Percentiles rank a stretch among this genome's conserved stretches.
These are phyloP conservation scores for Besnoitia besnoiti DNA, from an alignment of 169 alveolate species.

Conservation along the genomic window DNA sequence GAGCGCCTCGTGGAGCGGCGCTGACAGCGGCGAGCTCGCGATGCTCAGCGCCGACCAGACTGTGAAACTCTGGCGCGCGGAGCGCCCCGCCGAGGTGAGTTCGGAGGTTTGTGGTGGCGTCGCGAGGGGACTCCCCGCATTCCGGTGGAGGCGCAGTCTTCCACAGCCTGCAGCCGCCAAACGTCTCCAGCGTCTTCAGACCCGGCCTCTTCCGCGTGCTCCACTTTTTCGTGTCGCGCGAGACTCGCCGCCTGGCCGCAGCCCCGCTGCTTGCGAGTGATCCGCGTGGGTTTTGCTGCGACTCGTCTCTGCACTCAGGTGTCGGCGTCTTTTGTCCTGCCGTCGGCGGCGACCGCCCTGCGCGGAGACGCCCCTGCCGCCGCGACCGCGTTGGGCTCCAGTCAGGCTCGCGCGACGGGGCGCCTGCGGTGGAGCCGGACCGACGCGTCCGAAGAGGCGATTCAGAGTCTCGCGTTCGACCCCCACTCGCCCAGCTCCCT, in stretches of 20 bases:
- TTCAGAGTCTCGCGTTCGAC: conserved; percentile 19
- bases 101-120: too few species aligned
- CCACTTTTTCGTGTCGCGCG: too few species aligned
- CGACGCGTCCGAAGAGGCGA: conserved; percentile 6
- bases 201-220: too few species aligned
- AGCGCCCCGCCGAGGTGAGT: background rate
- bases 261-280: too few species aligned
- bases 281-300: too few species aligned
- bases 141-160: too few species aligned
- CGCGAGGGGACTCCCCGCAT: too few species aligned
- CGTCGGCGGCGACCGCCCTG: background rate
- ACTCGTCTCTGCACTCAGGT: background rate
- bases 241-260: too few species aligned
- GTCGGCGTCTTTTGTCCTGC: background rate
- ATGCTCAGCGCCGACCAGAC: background rate
- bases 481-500: background rate
- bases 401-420: background rate
- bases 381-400: too few species aligned
- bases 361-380: background rate
- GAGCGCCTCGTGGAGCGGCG: background rate
- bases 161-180: too few species aligned
- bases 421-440: background rate
- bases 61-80: background rate
- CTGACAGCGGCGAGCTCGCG: background rate
- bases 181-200: too few species aligned